Base-by-base conservation (phyloP, 345 rosid species). In the Psidium guajava region DNA sequence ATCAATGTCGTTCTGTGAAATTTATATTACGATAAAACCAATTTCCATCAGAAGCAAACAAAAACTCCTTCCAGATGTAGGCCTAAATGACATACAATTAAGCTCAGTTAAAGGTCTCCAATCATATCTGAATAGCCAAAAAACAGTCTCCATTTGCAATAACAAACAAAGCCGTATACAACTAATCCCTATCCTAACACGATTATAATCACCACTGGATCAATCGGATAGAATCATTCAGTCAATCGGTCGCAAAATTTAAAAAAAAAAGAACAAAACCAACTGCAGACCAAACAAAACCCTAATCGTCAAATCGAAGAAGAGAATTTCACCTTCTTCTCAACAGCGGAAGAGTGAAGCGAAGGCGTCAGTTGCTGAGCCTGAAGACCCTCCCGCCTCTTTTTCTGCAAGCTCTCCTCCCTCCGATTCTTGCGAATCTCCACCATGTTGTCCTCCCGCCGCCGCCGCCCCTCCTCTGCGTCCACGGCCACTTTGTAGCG, bases 401-500 rank as follows among this genome's bases (percentile, higher is more conserved):
- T 96, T 92, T 96, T 96, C 90, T 91, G 94, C 84, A 96, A 89
- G 93, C 96, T 94, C 89, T 96, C 98, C 86, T 96, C 98, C 64
- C 98, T 89, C 58, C 93, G 93, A 74, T 53, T 96, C 92, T 96
- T 96, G 42, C 98, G 93, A 94, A 96, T 96, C 96, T 96, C 98
- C 74, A 96, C 98, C 98, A 96, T 93, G 89, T 93, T 93, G 82
- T 96, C 98, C 87, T 96, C 98, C 54, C 98, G 87, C 87, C 98
- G 91, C 89, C 98, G 90, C 36, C 98, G 88, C 6, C 98, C 98
- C 87, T 96, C 98, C 12, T 94, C 98, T 8, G 98, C 96, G 87
- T 94, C 96, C 11, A 94, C 96, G 36, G 98, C 93, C 59, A 93
- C 95, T 89, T 95, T 95, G 93, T 95, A 94, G 81, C 90, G 90